These are phyloP conservation scores for Capsicum rhomboideum DNA, from an alignment of 257 asterid genomes.

Conservation along the genomic window DNA sequence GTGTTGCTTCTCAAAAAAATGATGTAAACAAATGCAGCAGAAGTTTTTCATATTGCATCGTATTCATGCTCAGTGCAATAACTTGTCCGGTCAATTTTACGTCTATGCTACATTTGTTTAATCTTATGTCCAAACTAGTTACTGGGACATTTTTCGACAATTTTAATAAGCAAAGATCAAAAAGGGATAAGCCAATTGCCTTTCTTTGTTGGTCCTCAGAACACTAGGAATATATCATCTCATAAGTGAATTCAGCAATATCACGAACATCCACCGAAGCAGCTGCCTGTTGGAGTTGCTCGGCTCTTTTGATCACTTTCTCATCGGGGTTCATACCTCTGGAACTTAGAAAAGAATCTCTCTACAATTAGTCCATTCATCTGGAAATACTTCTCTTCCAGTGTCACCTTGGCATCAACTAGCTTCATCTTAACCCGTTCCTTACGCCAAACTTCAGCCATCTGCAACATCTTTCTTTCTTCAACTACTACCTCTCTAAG, in stretches of 20 bases:
- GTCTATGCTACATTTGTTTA: no score
- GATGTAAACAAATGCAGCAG: no score
- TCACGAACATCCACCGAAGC: constrained; percentile 41
- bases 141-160: no score
- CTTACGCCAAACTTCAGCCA: constrained; percentile 82
- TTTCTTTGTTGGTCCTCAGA: no score
- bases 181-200: no score
- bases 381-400: constrained; percentile 49
- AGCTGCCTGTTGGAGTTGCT: constrained; percentile 38
- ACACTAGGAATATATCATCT: constrained; percentile 45
- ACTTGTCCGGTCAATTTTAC: no score
- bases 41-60: no score
- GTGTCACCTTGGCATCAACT: constrained; percentile 60
- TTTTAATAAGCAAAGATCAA: no score
- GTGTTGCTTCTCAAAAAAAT: no score
- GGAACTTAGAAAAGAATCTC: constrained; percentile 28
- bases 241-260: constrained; percentile 43
- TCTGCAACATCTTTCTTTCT: constrained; percentile 69
- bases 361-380: constrained; percentile 48
- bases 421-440: constrained; percentile 72
- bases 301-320: constrained; percentile 43
- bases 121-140: no score
- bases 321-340: constrained; percentile 9
- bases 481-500: constrained; percentile 58
- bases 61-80: no score